Base-by-base conservation (phyloP, 2,329 filamentous ascomycete species). In the Dothiorella sarmentorum region DNA sequence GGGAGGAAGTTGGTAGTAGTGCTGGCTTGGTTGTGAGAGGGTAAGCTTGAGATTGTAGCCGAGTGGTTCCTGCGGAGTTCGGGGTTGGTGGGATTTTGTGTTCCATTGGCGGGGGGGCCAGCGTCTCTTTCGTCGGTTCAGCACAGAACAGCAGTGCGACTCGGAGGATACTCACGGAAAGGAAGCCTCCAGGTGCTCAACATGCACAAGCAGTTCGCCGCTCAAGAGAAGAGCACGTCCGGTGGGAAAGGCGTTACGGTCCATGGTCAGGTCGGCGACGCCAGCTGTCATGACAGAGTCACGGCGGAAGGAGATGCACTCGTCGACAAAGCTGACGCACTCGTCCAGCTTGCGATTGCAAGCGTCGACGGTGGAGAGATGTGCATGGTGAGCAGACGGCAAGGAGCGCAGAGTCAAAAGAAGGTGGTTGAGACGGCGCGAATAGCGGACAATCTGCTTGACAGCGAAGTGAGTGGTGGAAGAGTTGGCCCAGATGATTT, bases 401-500 rank as follows among this genome's bases (percentile, higher is more conserved):
- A 53, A 22, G 10, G 49, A 4, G 49, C 49, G 49, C 3, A 53
- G 49, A 35, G 33, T 20, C 10, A 40, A 33, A 9, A 53, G 49
- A 11, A n/a, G 22, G 1, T 31, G 24, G 35, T 38, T 53, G n/a
- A 53, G 49, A 24, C 33, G 33, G 49, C 33, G 29, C 13, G 49
- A 18, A 18, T 53, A 27, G 33, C 35, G n/a, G 33, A 53, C 49
- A n/a, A 53, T 33, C 33, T 53, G 49, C 49, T 53, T 53, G 49
- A 53, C 18, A 24, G 49, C 49, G 35, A 29, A 27, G 24, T 40
- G 49, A n/a, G 49, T 53, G 35, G 49, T 40, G 9, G 49, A 40
- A 4, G 49, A 53, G 35, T 17, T 40, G 33, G 49, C 49, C 49
- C 49, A 53, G 49, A 53, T 53, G 49, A 53, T 53, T n/a, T 40